A percentile compares a stretch with the other conserved stretches of the same genome.
These are phyloP conservation scores for Yamadazyma sp. DNA, from an alignment of 1,139 yeast species.

Conservation along the genomic window DNA sequence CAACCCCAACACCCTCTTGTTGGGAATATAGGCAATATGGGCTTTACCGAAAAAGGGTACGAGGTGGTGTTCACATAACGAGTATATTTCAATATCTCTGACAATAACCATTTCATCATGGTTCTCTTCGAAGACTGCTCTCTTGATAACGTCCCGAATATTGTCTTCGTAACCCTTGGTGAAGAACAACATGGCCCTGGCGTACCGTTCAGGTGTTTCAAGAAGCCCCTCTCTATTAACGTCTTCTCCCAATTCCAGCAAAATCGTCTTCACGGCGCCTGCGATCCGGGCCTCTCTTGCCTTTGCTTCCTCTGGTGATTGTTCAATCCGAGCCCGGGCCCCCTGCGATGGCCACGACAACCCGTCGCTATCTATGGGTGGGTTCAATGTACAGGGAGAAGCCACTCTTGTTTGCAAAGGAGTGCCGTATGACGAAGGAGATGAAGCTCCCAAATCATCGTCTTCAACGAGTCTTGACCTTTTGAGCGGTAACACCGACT, in stretches of 20 bases:
- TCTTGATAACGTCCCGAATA: constrained; percentile 83
- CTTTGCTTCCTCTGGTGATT: constrained; percentile 58
- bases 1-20: constrained; percentile 89
- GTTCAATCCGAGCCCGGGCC: constrained; percentile 71
- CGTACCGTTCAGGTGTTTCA: constrained; percentile 95
- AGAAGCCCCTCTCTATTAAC: constrained; percentile 81
- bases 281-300: constrained; percentile 76
- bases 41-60: constrained; percentile 97
- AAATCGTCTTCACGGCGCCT: constrained; percentile 77
- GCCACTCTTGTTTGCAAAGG: constrained; percentile 79
- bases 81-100: constrained; percentile 87
- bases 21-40: constrained; percentile 95
- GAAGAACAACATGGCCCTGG: constrained; percentile 92
- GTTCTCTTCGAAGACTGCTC: constrained; percentile 96
- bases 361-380: constrained; percentile 89
- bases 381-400: constrained; percentile 77
- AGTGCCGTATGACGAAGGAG: constrained; percentile 17
- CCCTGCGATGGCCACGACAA: constrained; percentile 95
- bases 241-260: constrained; percentile 90
- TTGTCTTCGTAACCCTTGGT: constrained; percentile 97
- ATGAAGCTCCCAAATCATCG: constrained; percentile 4
- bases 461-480: constrained; percentile 20
- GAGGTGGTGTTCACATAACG: constrained; percentile 94
- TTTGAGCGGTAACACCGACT: constrained; percentile 25
- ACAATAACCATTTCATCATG: constrained; percentile 99